phyloP scores from a whole-genome alignment of 2,329 filamentous ascomycete genomes.

The Bipolaris bicolor region DNA sequence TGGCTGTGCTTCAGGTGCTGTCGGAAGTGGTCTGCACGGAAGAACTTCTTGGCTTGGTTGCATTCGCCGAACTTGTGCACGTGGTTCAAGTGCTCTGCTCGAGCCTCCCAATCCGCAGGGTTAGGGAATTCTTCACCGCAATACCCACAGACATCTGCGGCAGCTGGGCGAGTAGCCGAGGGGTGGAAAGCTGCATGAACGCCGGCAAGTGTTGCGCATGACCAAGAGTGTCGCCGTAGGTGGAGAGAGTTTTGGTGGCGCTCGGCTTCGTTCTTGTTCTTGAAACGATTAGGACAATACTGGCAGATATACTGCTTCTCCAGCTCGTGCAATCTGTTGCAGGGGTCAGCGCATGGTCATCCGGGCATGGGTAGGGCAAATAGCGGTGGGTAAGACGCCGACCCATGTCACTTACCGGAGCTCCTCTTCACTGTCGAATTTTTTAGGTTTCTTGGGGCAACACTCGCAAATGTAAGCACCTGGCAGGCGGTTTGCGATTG shows the following conservation, averaged over 20 bases:
- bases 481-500: constrained; percentile 58
- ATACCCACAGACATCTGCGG: constrained; percentile 86
- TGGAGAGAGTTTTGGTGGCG: constrained; percentile 95
- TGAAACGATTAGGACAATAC: constrained; percentile 94
- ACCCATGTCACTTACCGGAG: constrained; percentile 69
- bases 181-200: constrained; percentile 85
- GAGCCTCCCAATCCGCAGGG: constrained; percentile 84
- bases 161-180: constrained; percentile 66
- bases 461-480: constrained; percentile 83
- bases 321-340: constrained; percentile 77
- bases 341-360: constrained; percentile 28
- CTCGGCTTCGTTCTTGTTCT: constrained; percentile 98
- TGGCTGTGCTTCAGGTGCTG: constrained; percentile 99
- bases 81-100: constrained; percentile 84
- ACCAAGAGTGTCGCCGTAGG: constrained; percentile 92
- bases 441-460: constrained; percentile 96
- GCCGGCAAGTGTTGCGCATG: constrained; percentile 80
- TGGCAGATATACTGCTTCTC: constrained; percentile 96
- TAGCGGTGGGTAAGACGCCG: constrained; percentile 33
- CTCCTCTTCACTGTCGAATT: constrained; percentile 85
- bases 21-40: constrained; percentile 94
- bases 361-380: constrained; percentile 19
- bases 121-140: constrained; percentile 93
- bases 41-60: constrained; percentile 98
- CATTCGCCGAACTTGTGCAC: constrained; percentile 97